phyloP scores from a whole-genome alignment of 192 early-diverging fungal species.

The Lobosporangium transversale region DNA sequence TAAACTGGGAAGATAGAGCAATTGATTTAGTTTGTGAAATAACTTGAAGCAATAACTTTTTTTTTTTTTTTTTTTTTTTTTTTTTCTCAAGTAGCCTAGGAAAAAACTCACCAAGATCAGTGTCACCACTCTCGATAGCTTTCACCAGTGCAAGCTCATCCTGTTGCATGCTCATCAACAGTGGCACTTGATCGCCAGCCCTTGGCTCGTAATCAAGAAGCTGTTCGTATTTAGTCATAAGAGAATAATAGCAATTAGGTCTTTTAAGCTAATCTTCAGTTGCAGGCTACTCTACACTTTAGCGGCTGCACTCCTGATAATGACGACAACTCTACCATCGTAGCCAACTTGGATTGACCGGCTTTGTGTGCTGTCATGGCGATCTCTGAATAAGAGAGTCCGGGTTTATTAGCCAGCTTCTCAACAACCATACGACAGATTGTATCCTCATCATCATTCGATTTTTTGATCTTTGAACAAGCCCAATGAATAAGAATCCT shows the following conservation, averaged over 20 bases:
- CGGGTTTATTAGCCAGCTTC: constrained; percentile 75
- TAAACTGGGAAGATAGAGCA: constrained; percentile 66
- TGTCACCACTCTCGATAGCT: constrained; percentile 94
- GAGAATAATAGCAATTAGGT: no score
- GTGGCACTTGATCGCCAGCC: constrained; percentile 93
- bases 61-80: no score
- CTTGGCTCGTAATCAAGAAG: constrained; percentile 94
- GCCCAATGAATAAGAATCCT: constrained; percentile 96
- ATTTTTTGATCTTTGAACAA: constrained; percentile 90
- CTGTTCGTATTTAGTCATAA: constrained; percentile 49
- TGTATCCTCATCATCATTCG: constrained; percentile 88
- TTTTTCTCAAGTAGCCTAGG: not conserved
- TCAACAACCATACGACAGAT: constrained; percentile 83
- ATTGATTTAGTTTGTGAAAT: not conserved
- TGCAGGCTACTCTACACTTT: no score
- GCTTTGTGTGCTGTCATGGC: constrained; percentile 89
- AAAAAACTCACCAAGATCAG: constrained; percentile 78
- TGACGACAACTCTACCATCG: constrained; percentile 74
- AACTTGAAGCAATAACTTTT: no score
- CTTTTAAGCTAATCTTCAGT: no score
- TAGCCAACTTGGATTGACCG: constrained; percentile 87
- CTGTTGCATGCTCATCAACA: constrained; percentile 93
- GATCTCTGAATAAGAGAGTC: constrained; percentile 90
- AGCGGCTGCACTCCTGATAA: no score
- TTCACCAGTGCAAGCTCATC: constrained; percentile 88